phyloP scores from a whole-genome alignment of 208 protist species.

The Crithidia fasciculata region DNA sequence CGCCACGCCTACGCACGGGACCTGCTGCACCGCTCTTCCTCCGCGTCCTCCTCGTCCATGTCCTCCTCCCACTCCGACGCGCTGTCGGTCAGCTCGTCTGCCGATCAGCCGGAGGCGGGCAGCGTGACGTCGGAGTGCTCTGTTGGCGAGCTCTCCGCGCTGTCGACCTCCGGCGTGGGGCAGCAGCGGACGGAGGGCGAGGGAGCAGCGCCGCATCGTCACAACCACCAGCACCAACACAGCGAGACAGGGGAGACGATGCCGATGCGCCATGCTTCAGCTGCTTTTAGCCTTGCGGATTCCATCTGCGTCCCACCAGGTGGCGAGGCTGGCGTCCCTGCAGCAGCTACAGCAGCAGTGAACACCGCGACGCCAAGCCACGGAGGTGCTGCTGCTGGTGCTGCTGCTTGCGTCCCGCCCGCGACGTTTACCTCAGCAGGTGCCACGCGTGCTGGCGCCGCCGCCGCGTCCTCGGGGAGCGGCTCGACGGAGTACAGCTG shows the following conservation, averaged over 20 bases:
- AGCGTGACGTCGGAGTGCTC: constrained; percentile 4
- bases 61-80: constrained; percentile 14
- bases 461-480: background rate
- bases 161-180: background rate
- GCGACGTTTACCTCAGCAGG: background rate
- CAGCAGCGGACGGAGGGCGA: background rate
- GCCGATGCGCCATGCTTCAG: constrained; percentile 11
- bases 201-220: background rate
- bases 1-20: constrained; percentile 22
- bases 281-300: constrained; percentile 23
- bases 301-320: constrained; percentile 3
- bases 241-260: background rate
- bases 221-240: constrained; percentile 4
- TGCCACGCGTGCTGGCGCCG: no score
- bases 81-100: background rate
- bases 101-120: constrained; percentile 4
- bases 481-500: background rate
- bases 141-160: background rate
- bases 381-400: background rate
- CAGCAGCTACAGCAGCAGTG: background rate
- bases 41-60: constrained; percentile 11
- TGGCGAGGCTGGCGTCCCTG: background rate
- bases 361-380: background rate
- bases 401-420: background rate
- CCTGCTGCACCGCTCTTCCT: constrained; percentile 27